Evolutionary conservation across 495 filamentous ascomycete species (phyloP), one percentile per base, ranked within the genome.

Genomic region (Neurospora sp.): DNA sequence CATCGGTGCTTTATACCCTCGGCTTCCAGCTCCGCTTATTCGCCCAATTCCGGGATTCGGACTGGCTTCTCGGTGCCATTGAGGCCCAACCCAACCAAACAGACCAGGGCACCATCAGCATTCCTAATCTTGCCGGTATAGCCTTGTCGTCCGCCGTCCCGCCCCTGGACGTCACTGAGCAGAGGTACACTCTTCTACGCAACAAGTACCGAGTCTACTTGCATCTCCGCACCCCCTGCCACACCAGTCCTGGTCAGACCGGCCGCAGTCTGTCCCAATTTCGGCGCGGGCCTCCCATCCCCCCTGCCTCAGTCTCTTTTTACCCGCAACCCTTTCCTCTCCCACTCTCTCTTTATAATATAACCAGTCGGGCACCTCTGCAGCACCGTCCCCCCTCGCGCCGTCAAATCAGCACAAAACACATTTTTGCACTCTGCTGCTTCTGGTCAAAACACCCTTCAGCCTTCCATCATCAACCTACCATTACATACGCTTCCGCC

Each of bases 381-480:
- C 79, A 82, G 80, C 75, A 31, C 73, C 69, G 68, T 72, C 74
- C 77, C 72, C 71, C 71, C 71, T 65, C 59, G 53, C 44, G 68
- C 38, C 74, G 79, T 80, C 80, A 81, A 82, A 82, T 82, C 80
- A 82, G 79, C 80, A 79, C 79, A 79, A 74, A 79, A 81, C 80
- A 82, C 79, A 81, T 79, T 74, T 59, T 77, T 74, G 71, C 72
- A 37, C 22, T 72, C 65, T 72, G 69, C 78, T 77, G 78, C 78
- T 77, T 75, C 78, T 75, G 76, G 76, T 75, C 71, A 72, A 72
- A 41, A 39, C 73, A 44, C 40, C 37, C 44, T 47, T 39, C 71
- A 77, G 69, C 68, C 73, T 72, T 74, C 72, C 69, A 42, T 27
- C 35, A 38, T 35, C 53, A 65, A 35, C 53, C 8, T 73, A 53